Conservation (phyloP, 1,139 yeast genomes). For the Pichia sp. region DNA sequence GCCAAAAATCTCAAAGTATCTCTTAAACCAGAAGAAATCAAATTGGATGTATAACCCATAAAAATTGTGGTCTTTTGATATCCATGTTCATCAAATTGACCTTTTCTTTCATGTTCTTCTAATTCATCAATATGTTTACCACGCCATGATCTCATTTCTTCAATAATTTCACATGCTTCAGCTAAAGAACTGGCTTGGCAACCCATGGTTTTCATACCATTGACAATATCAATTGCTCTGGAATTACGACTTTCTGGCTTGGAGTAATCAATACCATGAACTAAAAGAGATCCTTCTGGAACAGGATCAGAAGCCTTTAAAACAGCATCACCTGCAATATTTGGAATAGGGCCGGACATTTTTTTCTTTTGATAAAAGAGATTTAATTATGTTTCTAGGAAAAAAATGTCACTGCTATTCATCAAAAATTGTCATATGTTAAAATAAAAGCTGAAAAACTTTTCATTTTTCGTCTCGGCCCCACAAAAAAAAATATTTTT, state of each 20-base stretch:
- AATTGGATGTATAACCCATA: conserved; percentile 94
- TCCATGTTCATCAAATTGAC: conserved; percentile 74
- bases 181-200: conserved; percentile 89
- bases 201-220: conserved; percentile 92
- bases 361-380: not conserved
- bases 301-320: conserved; percentile 80
- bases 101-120: conserved; percentile 63
- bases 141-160: conserved; percentile 88
- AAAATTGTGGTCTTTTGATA: conserved; percentile 83
- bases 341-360: conserved; percentile 38
- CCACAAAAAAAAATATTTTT: too few species aligned
- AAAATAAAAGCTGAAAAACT: too few species aligned
- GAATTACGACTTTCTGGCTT: conserved; percentile 54
- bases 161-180: conserved; percentile 82
- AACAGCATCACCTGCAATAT: conserved; percentile 78
- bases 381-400: not conserved
- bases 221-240: conserved; percentile 69
- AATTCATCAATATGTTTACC: conserved; percentile 62
- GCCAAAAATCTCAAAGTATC: conserved; percentile 84
- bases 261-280: conserved; percentile 84
- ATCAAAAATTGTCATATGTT: too few species aligned
- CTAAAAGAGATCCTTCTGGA: conserved; percentile 68
- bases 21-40: conserved; percentile 90
- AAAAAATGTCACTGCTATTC: too few species aligned
- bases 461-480: too few species aligned